phyloP scores from a whole-genome alignment of 2,329 filamentous ascomycete genomes.

The Ceratocystis cacaofunesta region DNA sequence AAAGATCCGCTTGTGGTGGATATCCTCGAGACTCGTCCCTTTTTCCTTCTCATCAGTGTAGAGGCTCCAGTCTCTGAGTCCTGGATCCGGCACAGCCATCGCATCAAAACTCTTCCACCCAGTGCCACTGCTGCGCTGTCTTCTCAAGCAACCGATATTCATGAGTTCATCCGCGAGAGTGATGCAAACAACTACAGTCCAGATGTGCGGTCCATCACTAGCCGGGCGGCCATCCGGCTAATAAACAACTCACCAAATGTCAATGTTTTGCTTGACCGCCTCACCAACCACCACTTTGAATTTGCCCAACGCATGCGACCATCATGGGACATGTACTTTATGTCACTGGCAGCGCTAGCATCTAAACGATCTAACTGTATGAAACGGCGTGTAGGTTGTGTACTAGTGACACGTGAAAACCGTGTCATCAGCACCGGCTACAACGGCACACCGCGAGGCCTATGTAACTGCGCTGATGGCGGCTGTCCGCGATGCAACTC shows the following conservation, averaged over 20 bases:
- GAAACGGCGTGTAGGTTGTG: constrained; percentile 91
- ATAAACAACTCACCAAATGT: constrained; percentile 70
- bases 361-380: constrained; percentile 91
- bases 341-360: constrained; percentile 85
- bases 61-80: constrained; percentile 77
- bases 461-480: constrained; percentile 83
- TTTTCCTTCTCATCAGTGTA: constrained; percentile 83
- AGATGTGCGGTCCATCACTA: constrained; percentile 56
- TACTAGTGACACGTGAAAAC: constrained; percentile 64
- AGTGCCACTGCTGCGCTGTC: constrained; percentile 18
- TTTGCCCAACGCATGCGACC: constrained; percentile 70
- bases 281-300: constrained; percentile 60
- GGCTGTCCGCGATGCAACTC: constrained; percentile 81
- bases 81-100: constrained; percentile 60
- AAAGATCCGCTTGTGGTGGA: constrained; percentile 60
- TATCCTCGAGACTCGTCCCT: constrained; percentile 62
- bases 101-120: constrained; percentile 19
- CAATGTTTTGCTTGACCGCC: constrained; percentile 53
- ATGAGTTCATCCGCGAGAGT: constrained; percentile 41
- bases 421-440: constrained; percentile 92
- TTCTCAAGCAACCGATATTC: constrained; percentile 27
- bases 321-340: constrained; percentile 95
- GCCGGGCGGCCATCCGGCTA: constrained; percentile 67
- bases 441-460: constrained; percentile 85
- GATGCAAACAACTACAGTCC: constrained; percentile 66